Conservation (phyloP, 2,329 filamentous ascomycete species). For the Trichoderma sp. region DNA sequence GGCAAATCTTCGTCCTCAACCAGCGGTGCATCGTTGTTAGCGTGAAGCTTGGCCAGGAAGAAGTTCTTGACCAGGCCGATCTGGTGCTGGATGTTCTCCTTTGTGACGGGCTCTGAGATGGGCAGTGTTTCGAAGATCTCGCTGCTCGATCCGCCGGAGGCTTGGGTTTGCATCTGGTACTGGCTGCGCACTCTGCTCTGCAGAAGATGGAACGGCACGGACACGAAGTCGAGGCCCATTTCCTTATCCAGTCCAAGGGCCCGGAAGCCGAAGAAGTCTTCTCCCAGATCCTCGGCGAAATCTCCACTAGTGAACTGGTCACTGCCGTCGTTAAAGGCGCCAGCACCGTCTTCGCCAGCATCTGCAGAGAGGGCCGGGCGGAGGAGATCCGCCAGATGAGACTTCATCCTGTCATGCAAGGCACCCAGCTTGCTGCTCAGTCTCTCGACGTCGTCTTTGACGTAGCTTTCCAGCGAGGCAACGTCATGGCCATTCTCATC, state of each 20-base stretch:
- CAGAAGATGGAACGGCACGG: constrained; percentile 89
- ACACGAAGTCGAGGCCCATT: constrained; percentile 82
- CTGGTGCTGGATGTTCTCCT: constrained; percentile 74
- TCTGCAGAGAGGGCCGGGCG: constrained; percentile 80
- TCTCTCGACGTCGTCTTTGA: constrained; percentile 90
- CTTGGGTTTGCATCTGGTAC: constrained; percentile 73
- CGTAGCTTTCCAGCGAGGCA: constrained; percentile 79
- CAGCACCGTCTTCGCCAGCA: constrained; percentile 78
- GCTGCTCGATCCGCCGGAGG: constrained; percentile 59
- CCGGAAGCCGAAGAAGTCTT: constrained; percentile 99
- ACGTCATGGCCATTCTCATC: constrained; percentile 82
- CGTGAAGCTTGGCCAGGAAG: constrained; percentile 85
- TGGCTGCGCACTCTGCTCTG: constrained; percentile 87
- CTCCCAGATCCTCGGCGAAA: constrained; percentile 95
- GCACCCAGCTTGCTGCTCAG: constrained; percentile 75
- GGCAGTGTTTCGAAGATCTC: constrained; percentile 69
- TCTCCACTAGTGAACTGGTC: constrained; percentile 96
- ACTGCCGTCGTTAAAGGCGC: constrained; percentile 92
- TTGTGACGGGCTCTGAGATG: constrained; percentile 74
- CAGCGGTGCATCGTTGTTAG: constrained; percentile 77
- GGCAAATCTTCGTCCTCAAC: constrained; percentile 95
- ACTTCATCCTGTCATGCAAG: constrained; percentile 94
- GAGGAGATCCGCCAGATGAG: constrained; percentile 87
- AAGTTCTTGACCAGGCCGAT: constrained; percentile 89
- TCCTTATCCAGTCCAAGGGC: constrained; percentile 91